Evolutionary conservation across 2,329 filamentous ascomycete genomes (phyloP), one percentile per base, ranked within the genome.

Genomic region (Talaromyces sp.): DNA sequence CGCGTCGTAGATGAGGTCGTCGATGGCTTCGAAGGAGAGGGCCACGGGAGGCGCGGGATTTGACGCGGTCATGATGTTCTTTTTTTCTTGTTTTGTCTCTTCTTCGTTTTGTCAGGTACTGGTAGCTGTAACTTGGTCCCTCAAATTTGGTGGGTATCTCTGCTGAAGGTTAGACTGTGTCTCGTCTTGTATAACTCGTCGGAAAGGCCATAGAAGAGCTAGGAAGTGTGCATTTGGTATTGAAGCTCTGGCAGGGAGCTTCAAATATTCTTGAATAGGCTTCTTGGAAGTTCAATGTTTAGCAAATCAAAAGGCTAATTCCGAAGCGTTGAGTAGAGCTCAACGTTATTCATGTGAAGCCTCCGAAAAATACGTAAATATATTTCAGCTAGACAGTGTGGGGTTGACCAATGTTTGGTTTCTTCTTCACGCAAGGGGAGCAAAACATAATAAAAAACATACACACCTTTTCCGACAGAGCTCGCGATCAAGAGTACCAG

Each of bases 1-100:
- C 2, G 92, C 85, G 66, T 91, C 86, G 79, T 96, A 97, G 66
- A 97, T 85, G 65, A 97, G 83, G 76, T 97, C 93, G 73, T 97
- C 92, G 69, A 95, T 88, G 74, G 92, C 85, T 57, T 96, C 92
- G 72, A 89, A 87, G 55, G 84, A 84, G 54, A 93, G 79, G 29
- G 67, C 63, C 60, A 74, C 57, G 54, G 69, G 69, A 17, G 58
- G 46, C 1, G 62, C 54, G 14, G 56, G 55, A 17, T 63, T 56
- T 10, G 46, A 38, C 14, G 53, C 35, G 17, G 3, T 7, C 24
- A 50, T 50, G 19, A 19, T 50, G 19, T 50, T 17, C 7, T 35
- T 17, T 17, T 6, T 35, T 35, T 31, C 10, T 21, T 26, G 17
- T 17, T n/a, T 53, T 6, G 12, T 29, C 14, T 29, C 26, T 53